A percentile compares a stretch with the other conserved stretches of the same genome.
These are phyloP conservation scores for Dimargaris xerosporica DNA, from an alignment of 192 early-diverging fungal genomes.

Conservation along the genomic window DNA sequence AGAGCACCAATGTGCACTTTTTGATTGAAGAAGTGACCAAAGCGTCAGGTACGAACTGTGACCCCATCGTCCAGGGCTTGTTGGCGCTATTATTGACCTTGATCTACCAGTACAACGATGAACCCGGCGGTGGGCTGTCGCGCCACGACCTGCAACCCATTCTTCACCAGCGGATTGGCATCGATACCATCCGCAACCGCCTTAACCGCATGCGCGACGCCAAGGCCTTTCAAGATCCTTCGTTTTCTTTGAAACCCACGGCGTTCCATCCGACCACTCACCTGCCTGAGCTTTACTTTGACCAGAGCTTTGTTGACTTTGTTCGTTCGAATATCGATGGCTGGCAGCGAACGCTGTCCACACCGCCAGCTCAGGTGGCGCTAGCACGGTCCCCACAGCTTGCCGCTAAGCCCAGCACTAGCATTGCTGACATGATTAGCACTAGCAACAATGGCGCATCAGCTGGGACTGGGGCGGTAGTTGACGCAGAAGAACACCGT, in stretches of 20 bases:
- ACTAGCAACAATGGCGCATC: not conserved
- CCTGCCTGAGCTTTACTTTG: conserved; percentile 61
- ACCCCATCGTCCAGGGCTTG: conserved; percentile 79
- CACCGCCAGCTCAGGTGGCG: conserved; percentile 1
- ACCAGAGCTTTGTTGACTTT: conserved; percentile 68
- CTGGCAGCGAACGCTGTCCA: conserved; percentile 13
- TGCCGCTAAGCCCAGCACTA: not conserved
- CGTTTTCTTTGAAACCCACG: conserved; percentile 45
- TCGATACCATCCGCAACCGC: conserved; percentile 69
- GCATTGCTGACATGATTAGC: too few relatives aligned
- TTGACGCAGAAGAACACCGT: conserved; percentile 16
- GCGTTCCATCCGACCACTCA: conserved; percentile 40
- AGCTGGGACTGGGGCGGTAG: not conserved
- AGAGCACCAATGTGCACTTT: conserved; percentile 81
- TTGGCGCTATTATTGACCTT: conserved; percentile 75
- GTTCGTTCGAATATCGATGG: conserved; percentile 70
- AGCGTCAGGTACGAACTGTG: conserved; percentile 48
- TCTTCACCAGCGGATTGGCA: conserved; percentile 68
- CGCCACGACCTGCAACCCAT: conserved; percentile 61
- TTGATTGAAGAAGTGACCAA: conserved; percentile 82
- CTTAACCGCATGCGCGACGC: conserved; percentile 75
- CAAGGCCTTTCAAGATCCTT: conserved; percentile 59
- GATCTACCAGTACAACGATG: conserved; percentile 78
- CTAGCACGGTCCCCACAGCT: conserved; percentile 4
- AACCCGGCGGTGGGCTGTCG: conserved; percentile 55